Evolutionary conservation across 768 basidiomycete species (phyloP).

Genomic region (Cystoderma amianthinum): DNA sequence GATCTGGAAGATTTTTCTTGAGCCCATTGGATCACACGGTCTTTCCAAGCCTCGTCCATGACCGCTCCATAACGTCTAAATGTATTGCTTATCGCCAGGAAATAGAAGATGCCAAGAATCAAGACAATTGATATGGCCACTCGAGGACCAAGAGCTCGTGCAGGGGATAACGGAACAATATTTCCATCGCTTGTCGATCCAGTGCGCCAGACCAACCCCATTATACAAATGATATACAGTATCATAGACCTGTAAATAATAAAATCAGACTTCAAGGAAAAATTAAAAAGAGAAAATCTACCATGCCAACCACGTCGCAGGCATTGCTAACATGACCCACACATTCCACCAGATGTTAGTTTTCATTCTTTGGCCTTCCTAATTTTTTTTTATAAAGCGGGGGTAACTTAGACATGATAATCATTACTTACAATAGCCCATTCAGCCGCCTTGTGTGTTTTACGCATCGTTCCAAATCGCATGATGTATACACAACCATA

Average conservation of each 20-base stretch:
- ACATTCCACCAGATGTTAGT: constrained; percentile 44
- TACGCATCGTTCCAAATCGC: constrained; percentile 5
- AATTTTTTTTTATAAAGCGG: background rate
- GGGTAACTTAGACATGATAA: background rate
- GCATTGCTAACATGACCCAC: constrained; percentile 58
- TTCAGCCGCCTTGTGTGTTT: constrained; percentile 45
- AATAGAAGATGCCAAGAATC: constrained; percentile 43
- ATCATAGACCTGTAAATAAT: constrained; percentile 55
- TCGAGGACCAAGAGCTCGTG: constrained; percentile 33
- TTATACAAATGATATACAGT: constrained; percentile 44
- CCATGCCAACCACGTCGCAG: constrained; percentile 57
- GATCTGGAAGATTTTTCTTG: background rate
- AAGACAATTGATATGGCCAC: constrained; percentile 42
- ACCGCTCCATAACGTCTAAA: constrained; percentile 31
- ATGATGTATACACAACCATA: constrained; percentile 6
- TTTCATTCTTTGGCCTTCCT: constrained; percentile 42
- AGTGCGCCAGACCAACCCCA: constrained; percentile 59
- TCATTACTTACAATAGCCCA: constrained; percentile 44
- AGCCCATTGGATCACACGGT: background rate
- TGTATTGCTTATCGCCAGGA: constrained; percentile 40
- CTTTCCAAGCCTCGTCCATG: constrained; percentile 3
- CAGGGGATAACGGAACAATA: constrained; percentile 15
- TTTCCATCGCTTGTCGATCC: constrained; percentile 28
- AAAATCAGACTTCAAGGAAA: constrained; percentile 32
- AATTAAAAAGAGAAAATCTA: constrained; percentile 29